Percentiles rank a stretch among this genome's conserved stretches.
These are phyloP conservation scores for Fusarium gaditjirri DNA, from an alignment of 2,329 filamentous ascomycete genomes.

Conservation along the genomic window DNA sequence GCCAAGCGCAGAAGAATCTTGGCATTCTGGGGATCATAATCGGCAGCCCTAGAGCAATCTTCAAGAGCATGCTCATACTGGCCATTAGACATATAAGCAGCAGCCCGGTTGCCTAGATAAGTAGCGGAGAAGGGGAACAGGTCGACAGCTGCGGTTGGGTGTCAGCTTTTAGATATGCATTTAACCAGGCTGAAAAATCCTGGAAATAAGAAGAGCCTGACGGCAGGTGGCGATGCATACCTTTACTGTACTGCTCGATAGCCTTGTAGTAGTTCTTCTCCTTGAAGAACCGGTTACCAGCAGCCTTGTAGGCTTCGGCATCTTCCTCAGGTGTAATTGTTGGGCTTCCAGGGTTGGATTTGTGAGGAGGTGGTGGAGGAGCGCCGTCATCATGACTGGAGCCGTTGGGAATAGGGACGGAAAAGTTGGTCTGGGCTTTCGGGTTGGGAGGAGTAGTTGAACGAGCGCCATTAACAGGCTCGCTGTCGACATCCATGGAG, in stretches of 20 bases:
- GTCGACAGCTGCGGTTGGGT: slow-evolving; percentile 75
- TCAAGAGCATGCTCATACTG: slow-evolving; percentile 83
- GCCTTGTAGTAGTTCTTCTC: slow-evolving; percentile 88
- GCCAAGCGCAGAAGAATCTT: slow-evolving; percentile 91
- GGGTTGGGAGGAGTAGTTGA: slow-evolving; percentile 62
- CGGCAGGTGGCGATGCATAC: slow-evolving; percentile 59
- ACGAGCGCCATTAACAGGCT: slow-evolving; percentile 60
- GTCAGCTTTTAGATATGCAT: slow-evolving; percentile 33
- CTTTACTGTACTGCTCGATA: slow-evolving; percentile 94
- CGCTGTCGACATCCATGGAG: slow-evolving; percentile 82
- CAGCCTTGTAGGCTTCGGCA: slow-evolving; percentile 90
- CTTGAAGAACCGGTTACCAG: slow-evolving; percentile 97
- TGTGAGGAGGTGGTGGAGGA: slow-evolving; percentile 78
- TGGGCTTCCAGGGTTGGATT: slow-evolving; percentile 70
- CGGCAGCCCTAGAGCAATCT: slow-evolving; percentile 84
- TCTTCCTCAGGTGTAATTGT: slow-evolving; percentile 71
- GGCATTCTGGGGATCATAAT: slow-evolving; percentile 84
- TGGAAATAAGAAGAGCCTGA: background rate
- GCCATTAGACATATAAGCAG: slow-evolving; percentile 89
- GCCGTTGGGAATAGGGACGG: slow-evolving; percentile 64
- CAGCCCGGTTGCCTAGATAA: slow-evolving; percentile 94
- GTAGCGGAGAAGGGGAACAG: slow-evolving; percentile 86
- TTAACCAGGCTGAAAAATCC: background rate
- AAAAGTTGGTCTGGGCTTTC: slow-evolving; percentile 57
- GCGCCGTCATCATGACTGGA: slow-evolving; percentile 57